Percentiles rank a stretch among this genome's conserved stretches.
Conservation (phyloP, 805 yeast species). For the Ogataea zsoltii region DNA sequence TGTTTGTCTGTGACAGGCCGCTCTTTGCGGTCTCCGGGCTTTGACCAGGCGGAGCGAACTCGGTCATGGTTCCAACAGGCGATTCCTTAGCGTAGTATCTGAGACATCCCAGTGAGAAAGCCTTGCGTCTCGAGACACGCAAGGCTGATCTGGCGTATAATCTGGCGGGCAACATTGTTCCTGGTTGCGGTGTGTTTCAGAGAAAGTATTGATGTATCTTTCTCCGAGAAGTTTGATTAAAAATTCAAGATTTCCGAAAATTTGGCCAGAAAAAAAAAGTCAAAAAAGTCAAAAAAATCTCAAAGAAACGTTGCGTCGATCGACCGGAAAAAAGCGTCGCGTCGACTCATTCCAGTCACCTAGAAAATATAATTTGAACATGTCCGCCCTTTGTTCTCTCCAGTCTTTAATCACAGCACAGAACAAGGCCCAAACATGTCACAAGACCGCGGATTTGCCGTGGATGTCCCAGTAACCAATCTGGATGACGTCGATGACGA, state of each 20-base stretch:
- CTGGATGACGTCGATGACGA: conserved; percentile 45
- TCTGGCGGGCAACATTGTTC: conserved; percentile 1
- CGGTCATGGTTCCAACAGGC: conserved; percentile 12
- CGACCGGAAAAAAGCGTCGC: not conserved
- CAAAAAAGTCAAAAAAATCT: too few relatives aligned
- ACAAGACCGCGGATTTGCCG: conserved; percentile 24
- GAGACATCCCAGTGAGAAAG: not conserved
- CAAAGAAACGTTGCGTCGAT: not conserved
- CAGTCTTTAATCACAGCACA: not conserved
- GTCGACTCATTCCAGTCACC: too few relatives aligned
- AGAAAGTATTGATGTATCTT: too few relatives aligned
- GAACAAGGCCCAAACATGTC: not conserved
- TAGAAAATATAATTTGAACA: too few relatives aligned
- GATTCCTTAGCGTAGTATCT: conserved; percentile 17
- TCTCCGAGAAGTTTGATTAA: not conserved
- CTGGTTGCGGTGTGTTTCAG: too few relatives aligned
- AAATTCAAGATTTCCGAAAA: not conserved
- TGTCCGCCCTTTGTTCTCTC: not conserved
- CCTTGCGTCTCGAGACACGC: not conserved
- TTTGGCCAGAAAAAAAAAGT: not conserved
- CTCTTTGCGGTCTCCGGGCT: conserved; percentile 34
- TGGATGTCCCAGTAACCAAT: conserved; percentile 57
- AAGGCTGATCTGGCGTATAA: not conserved
- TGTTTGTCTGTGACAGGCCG: conserved; percentile 60
- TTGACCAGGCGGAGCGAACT: conserved; percentile 38